A percentile compares a stretch with the other conserved stretches of the same genome.
phyloP scores from a whole-genome alignment of 768 basidiomycete genomes.

The Lepiota brunneoincarnata region DNA sequence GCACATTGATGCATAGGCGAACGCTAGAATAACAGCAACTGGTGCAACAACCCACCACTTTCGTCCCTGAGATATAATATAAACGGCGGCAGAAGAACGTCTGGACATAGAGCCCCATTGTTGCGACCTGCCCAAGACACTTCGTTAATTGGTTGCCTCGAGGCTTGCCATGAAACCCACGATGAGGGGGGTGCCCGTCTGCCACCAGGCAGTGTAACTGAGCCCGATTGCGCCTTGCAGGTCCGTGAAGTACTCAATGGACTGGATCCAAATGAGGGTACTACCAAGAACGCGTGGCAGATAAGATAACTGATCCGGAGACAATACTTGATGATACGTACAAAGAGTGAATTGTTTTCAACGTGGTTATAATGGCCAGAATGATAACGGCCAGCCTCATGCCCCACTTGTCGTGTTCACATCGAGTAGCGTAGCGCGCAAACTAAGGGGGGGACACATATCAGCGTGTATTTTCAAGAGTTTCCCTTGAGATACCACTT shows the following conservation, averaged over 20 bases:
- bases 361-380: slow-evolving; percentile 23
- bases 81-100: slow-evolving; percentile 30
- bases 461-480: neutral
- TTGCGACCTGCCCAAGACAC: slow-evolving; percentile 22
- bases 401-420: slow-evolving; percentile 20
- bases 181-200: slow-evolving; percentile 27
- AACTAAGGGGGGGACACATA: slow-evolving; percentile 19
- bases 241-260: slow-evolving; percentile 26
- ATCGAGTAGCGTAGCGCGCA: slow-evolving; percentile 23
- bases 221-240: slow-evolving; percentile 26
- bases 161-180: slow-evolving; percentile 13
- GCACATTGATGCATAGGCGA: slow-evolving; percentile 27
- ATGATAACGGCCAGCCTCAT: slow-evolving; percentile 22
- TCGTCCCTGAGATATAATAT: slow-evolving; percentile 24
- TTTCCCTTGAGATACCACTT: neutral
- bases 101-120: slow-evolving; percentile 31
- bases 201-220: slow-evolving; percentile 32
- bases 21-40: slow-evolving; percentile 21
- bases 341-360: slow-evolving; percentile 32
- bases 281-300: slow-evolving; percentile 14
- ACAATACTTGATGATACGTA: slow-evolving; percentile 12
- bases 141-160: neutral
- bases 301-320: neutral
- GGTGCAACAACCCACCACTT: slow-evolving; percentile 21
- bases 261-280: slow-evolving; percentile 28